Conservation (phyloP, 1,284 basidiomycete genomes). For the Heterobasidion parviporum region DNA sequence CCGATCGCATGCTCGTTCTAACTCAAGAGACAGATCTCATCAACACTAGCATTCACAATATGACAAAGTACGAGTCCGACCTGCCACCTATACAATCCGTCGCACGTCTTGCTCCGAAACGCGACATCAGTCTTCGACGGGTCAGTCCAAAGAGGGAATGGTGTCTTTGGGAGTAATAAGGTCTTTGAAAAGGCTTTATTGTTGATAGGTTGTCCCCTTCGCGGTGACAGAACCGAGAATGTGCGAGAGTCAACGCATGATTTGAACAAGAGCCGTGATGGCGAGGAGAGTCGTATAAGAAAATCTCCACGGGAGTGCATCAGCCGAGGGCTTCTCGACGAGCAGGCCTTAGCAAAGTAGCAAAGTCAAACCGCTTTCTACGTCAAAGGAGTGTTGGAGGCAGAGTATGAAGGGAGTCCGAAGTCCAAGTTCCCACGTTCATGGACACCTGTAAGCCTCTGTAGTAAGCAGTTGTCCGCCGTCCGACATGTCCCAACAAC, state of each 20-base stretch:
- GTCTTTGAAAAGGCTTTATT: conserved; percentile 51
- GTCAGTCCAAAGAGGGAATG: conserved; percentile 73
- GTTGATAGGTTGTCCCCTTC: not conserved
- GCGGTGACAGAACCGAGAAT: not conserved
- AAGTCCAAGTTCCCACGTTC: too few species aligned
- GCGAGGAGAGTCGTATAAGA: not conserved
- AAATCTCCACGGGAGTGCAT: too few species aligned
- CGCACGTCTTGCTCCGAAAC: conserved; percentile 62
- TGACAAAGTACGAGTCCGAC: conserved; percentile 31
- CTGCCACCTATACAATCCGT: conserved; percentile 84
- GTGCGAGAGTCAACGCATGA: not conserved
- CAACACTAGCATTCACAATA: not conserved
- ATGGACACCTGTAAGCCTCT: too few species aligned
- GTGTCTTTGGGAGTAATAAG: conserved; percentile 77
- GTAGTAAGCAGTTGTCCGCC: too few species aligned
- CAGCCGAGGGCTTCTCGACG: too few species aligned
- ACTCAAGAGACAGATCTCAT: conserved; percentile 5
- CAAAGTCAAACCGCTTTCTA: too few species aligned
- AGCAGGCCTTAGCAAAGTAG: too few species aligned
- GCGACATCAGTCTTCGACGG: conserved; percentile 54
- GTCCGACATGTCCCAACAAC: too few species aligned
- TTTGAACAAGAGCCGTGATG: not conserved
- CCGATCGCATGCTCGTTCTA: conserved; percentile 61
- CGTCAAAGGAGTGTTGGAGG: too few species aligned
- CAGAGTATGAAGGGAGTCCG: too few species aligned